Evolutionary conservation across 164 flowering plant genomes (phyloP).

Genomic region (Echeveria elegans): DNA sequence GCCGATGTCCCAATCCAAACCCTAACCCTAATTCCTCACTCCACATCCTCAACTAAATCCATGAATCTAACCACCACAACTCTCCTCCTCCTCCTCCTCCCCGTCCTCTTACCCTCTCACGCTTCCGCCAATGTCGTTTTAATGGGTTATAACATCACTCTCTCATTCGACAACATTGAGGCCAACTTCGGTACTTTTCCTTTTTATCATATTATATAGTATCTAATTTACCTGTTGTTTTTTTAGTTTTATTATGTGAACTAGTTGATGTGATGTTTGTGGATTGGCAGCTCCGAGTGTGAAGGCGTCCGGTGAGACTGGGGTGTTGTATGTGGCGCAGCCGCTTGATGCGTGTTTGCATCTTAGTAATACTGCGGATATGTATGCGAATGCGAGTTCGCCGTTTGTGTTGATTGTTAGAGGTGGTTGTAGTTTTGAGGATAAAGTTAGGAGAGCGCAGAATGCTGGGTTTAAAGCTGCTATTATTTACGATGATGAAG

Average conservation of each 20-base stretch:
- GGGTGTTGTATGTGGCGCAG: conserved; percentile 56
- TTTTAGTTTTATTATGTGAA: neutral
- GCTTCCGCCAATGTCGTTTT: conserved; percentile 51
- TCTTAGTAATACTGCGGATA: conserved; percentile 33
- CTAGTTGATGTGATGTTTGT: neutral
- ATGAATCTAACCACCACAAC: conserved; percentile 10
- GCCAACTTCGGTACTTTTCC: conserved; percentile 30
- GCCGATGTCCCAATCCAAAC: no score
- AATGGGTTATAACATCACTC: conserved; percentile 46
- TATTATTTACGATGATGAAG: conserved; percentile 63
- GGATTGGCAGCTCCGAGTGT: conserved; percentile 60
- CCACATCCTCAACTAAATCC: neutral
- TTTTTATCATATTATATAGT: neutral
- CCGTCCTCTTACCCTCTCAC: conserved; percentile 10
- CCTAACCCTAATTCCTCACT: neutral
- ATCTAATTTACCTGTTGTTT: no score
- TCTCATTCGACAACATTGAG: conserved; percentile 65
- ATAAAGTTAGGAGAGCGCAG: conserved; percentile 41
- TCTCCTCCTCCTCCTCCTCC: neutral
- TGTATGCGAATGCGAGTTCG: conserved; percentile 14
- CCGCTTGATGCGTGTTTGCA: conserved; percentile 77
- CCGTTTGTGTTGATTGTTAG: conserved; percentile 59
- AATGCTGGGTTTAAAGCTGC: conserved; percentile 80
- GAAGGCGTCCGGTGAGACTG: conserved; percentile 55
- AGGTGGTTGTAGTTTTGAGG: neutral